These are phyloP conservation scores for Metschnikowia gelsemii DNA, from an alignment of 805 yeast genomes.

Conservation along the genomic window DNA sequence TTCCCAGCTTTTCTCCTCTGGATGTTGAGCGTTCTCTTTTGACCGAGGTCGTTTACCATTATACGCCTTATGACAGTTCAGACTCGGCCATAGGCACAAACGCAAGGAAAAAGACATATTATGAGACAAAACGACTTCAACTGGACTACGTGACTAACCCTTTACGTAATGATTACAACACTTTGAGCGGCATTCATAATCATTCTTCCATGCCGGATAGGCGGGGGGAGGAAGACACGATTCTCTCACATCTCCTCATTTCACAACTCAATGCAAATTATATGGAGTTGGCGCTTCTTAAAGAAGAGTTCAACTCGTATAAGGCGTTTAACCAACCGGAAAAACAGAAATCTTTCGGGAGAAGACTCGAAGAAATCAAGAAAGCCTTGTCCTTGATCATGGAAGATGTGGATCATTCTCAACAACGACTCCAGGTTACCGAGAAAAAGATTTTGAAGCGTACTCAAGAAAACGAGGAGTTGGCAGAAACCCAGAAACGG, in stretches of 20 bases:
- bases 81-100: conserved; percentile 35
- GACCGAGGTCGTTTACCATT: conserved; percentile 69
- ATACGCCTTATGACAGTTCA: conserved; percentile 46
- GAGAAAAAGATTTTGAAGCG: conserved; percentile 32
- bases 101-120: conserved; percentile 37
- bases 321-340: conserved; percentile 39
- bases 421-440: conserved; percentile 35
- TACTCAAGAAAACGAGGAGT: conserved; percentile 29
- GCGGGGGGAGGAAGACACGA: conserved; percentile 7
- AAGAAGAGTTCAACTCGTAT: conserved; percentile 41
- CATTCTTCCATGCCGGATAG: conserved; percentile 31
- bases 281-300: conserved; percentile 41
- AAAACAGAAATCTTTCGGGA: conserved; percentile 39
- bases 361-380: conserved; percentile 43
- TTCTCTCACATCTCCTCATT: conserved; percentile 63
- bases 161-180: conserved; percentile 48
- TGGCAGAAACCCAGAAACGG: conserved; percentile 25
- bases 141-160: conserved; percentile 73
- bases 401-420: conserved; percentile 45
- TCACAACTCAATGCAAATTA: conserved; percentile 53
- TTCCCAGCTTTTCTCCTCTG: conserved; percentile 59
- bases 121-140: conserved; percentile 59
- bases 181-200: conserved; percentile 50
- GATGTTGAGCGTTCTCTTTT: conserved; percentile 80
- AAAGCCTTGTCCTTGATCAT: conserved; percentile 47